Evolutionary conservation across 768 basidiomycete species (phyloP), one percentile per base, ranked within the genome.

Genomic region (Clitopilus passeckerianus): DNA sequence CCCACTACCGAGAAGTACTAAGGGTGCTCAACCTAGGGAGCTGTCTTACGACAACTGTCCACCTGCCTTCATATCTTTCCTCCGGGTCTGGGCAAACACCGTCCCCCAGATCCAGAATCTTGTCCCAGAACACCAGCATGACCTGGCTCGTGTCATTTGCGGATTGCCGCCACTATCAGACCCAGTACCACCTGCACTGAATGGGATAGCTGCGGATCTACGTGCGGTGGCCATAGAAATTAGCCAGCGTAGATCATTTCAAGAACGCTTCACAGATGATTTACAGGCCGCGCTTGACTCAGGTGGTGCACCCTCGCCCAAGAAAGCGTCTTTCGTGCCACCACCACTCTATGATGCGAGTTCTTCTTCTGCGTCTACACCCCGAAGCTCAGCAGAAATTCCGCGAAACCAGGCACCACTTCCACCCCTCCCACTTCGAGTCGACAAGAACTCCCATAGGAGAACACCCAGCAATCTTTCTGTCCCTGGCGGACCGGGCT

Each of bases 171-270:
- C 84, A 0, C 57, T 88, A 24, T 63, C 73, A 0, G 64, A 74
- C 0, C 81, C 85, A 0, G 27, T 71, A 4, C 70, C 79, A 23
- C 70, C 74, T 1, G 65, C 72, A 0, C 67, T 92, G 9, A 72
- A 77, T 2, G 85, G 87, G 0, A 84, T 93, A 52, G 83, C 93
- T 1, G 89, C 90, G 0, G 90, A 93, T 69, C 71, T 95, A n/a
- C 81, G 91, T 16, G 88, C 89, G 0, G 88, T 95, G 0, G 89
- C 91, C 0, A 91, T 95, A 53, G 93, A 94, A 66, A 93, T 95
- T 62, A 88, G 89, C 58, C 91, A 92, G 71, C 73, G 93, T 5
- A 75, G 93, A 20, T 86, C 89, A 0, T 95, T 95, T 72, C 93
- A 95, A 69, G 85, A 91, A 62, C 77, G 89, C 8, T 94, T 89